Conservation (phyloP, 1,139 yeast genomes). For the Pichia sp. region DNA sequence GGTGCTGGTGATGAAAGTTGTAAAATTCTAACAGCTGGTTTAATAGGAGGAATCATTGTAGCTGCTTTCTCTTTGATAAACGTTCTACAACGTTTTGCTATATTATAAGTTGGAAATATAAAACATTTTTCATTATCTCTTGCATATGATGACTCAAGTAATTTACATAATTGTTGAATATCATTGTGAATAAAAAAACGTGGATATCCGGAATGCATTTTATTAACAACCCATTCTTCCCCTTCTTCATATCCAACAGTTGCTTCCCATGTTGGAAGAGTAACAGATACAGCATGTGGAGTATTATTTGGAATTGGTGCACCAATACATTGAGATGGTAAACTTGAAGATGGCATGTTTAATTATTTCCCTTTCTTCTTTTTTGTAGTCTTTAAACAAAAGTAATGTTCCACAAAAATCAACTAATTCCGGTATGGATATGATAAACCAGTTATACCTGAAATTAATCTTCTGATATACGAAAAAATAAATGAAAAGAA, state of each 20-base stretch:
- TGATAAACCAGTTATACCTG: too few species aligned
- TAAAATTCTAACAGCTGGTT: constrained; percentile 51
- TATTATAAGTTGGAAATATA: constrained; percentile 69
- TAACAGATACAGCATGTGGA: constrained; percentile 88
- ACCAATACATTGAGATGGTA: constrained; percentile 49
- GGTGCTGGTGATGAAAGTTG: constrained; percentile 77
- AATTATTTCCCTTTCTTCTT: too few species aligned
- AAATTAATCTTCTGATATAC: too few species aligned
- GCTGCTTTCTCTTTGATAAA: constrained; percentile 45
- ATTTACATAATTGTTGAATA: constrained; percentile 54
- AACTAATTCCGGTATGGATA: too few species aligned
- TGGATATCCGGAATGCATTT: constrained; percentile 87
- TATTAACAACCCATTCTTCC: constrained; percentile 70
- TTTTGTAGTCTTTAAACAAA: too few species aligned
- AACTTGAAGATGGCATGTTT: constrained; percentile 6
- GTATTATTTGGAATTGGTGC: constrained; percentile 83
- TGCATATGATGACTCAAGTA: constrained; percentile 58
- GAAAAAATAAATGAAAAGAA: too few species aligned
- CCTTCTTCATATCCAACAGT: constrained; percentile 92
- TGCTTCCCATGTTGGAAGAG: constrained; percentile 91
- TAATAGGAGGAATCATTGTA: constrained; percentile 24
- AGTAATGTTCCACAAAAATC: too few species aligned
- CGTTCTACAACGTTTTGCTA: constrained; percentile 81
- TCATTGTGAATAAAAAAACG: constrained; percentile 73
- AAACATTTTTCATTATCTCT: constrained; percentile 67